phyloP scores from a whole-genome alignment of 192 early-diverging fungal genomes.

The Oehlia diaphana region DNA sequence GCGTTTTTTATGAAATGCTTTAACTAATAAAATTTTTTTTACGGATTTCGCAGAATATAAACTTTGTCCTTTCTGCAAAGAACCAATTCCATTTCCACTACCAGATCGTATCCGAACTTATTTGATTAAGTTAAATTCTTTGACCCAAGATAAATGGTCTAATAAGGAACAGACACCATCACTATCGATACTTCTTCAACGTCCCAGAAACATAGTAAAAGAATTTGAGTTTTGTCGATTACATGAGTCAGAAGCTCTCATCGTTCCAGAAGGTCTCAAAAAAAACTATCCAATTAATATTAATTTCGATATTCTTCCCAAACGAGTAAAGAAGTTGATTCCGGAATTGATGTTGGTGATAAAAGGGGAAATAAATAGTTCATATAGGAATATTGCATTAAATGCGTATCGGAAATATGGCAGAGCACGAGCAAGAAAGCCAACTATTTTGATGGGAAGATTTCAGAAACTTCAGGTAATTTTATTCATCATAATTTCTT shows the following conservation, averaged over 20 bases:
- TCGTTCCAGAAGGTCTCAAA: constrained; percentile 42
- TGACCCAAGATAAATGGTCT: neutral
- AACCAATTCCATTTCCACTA: neutral
- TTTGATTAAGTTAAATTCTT: neutral
- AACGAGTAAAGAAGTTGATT: constrained; percentile 36
- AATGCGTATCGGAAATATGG: constrained; percentile 42
- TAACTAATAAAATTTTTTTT: neutral
- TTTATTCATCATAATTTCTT: neutral
- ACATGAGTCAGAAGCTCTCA: constrained; percentile 39
- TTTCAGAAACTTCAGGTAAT: constrained; percentile 46
- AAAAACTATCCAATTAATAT: constrained; percentile 42
- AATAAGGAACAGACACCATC: neutral
- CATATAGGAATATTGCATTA: constrained; percentile 35
- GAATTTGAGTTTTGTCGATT: constrained; percentile 51
- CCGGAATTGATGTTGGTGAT: constrained; percentile 41
- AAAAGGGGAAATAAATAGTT: constrained; percentile 29
- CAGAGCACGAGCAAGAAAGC: constrained; percentile 40
- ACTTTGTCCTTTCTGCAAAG: constrained; percentile 10
- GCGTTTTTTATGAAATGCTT: neutral
- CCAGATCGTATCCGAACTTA: neutral
- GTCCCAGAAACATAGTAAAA: constrained; percentile 7
- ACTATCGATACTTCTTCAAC: neutral
- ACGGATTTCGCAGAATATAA: neutral
- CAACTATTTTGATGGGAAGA: constrained; percentile 41
- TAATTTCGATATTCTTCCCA: constrained; percentile 35